Base-by-base conservation (phyloP, 1,139 yeast genomes). In the Suhomyces anneliseae region DNA sequence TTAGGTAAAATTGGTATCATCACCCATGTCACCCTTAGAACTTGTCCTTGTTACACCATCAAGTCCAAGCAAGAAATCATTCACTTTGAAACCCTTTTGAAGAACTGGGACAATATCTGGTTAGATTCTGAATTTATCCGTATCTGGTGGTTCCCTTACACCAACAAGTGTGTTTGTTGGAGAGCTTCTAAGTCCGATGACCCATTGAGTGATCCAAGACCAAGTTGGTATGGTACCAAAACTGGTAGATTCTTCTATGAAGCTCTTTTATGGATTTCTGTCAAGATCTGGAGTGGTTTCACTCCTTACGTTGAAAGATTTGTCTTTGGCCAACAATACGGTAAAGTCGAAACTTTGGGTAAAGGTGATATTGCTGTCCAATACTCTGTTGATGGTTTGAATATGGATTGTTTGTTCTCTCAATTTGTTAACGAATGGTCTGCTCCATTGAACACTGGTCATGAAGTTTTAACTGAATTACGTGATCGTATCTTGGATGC, bases 341-440 rank as follows among this genome's bases (percentile, higher is more conserved):
- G 97, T 12, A 68, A 72, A 37, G 81, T 81, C 15, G 95, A 87
- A 60, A 85, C 89, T 10, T 72, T 79, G 40, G 88, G 88, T 24
- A 64, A 66, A 27, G 90, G 90, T 40, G 83, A 81, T 50, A 70
- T 78, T 43, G 87, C 89, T 5, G 90, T 92, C 7, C 93, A 87
- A 60, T 79, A 82, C 52, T 86, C 95, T 3, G 92, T 87, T 34
- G 92, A 87, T 53, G 96, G 92, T 2, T 82, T 92, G 59, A 90
- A 90, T 64, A 90, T 93, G 96, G 98, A 93, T 70, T 93, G 99
- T 64, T 72, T 92, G 55, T 93, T 90, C 65, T 84, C 92, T 40
- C 99, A 93, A 66, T 92, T 86, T 69, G 99, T 93, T 46, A 85
- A 92, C 62, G 99, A 93, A 69, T 93, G 99, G 99, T 90, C 93